phyloP scores from a whole-genome alignment of 345 rosid species.

The Eucalyptus erythrocorys region DNA sequence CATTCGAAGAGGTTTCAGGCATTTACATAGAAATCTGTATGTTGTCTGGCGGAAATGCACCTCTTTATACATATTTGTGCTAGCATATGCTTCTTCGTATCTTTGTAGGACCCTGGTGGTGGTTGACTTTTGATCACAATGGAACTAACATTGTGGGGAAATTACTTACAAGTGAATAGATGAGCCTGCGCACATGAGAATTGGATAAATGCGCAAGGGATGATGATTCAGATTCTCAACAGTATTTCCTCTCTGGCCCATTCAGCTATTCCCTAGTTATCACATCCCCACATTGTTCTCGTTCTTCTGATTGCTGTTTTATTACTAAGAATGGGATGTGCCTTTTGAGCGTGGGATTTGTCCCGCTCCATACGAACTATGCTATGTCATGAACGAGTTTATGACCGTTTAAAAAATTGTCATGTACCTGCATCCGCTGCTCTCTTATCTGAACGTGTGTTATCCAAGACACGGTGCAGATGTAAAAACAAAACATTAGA shows the following conservation, averaged over 20 bases:
- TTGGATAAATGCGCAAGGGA: not conserved
- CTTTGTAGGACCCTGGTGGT: not conserved
- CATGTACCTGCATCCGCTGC: not conserved
- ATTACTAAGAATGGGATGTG: not conserved
- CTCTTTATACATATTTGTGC: not conserved
- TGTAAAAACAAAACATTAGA: not conserved
- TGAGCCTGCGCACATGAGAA: not conserved
- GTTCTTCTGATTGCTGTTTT: not conserved
- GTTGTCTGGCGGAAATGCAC: rapidly evolving
- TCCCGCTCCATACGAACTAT: not conserved
- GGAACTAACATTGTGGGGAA: not conserved
- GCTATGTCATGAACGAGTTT: not conserved
- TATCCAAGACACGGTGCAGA: not conserved
- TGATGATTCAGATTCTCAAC: not conserved
- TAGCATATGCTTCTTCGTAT: not conserved
- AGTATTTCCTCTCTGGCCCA: not conserved
- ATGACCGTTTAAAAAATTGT: not conserved
- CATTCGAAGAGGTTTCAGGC: not conserved
- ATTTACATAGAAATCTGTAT: not conserved
- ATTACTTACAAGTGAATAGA: not conserved
- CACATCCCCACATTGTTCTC: not conserved
- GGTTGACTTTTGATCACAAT: not conserved
- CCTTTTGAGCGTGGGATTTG: not conserved
- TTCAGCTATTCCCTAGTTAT: not conserved
- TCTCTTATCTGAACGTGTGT: not conserved